Base-by-base conservation (phyloP, 495 filamentous ascomycete genomes). In the Polyplosphaeria fusca region DNA sequence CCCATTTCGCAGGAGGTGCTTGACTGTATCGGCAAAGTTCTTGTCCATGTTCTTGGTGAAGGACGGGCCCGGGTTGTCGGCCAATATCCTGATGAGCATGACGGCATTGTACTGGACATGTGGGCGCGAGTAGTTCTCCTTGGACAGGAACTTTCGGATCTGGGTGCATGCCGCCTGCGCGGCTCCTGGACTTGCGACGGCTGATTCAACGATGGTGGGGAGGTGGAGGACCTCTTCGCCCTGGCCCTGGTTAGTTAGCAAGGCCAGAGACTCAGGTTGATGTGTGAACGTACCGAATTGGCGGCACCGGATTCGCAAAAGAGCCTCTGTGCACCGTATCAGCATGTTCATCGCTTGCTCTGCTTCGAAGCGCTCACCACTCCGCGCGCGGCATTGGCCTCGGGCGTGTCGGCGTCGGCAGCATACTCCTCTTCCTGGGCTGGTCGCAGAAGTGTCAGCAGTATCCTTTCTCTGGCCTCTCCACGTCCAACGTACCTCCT, bases 91-190 rank as follows among this genome's bases (percentile, higher is more conserved):
- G 51, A 91, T 80, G 45, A 99, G 78, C 94, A 97, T 99, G 63
- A 97, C 86, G 47, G 87, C 86, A 74, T 97, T 96, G 77, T 95
- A 96, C 73, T 97, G 93, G 35, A 83, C 81, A 54, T 87, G 80
- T 18, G 84, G 82, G 27, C 77, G 74, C 23, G 73, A 69, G 58
- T 70, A 75, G 68, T 85, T 79, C 41, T 91, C 86, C 37, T 79
- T 81, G 35, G 81, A 77, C 38, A 98, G 77, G 67, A 86, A 89
- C 66, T 90, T 92, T 67, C 88, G 86, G 67, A 97, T 88, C 52
- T 83, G 74, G 51, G 78, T 67, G 39, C 89, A 87, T 52, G 87
- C 86, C 63, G 88, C 86, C 49, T 82, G 80, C 26, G 92, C 91
- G 19, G 94, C 94, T 26, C 74, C 73, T 11, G 93, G 91, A 41